Base-by-base conservation (phyloP, 2,329 filamentous ascomycete species). In the Alternaria ventricosa region DNA sequence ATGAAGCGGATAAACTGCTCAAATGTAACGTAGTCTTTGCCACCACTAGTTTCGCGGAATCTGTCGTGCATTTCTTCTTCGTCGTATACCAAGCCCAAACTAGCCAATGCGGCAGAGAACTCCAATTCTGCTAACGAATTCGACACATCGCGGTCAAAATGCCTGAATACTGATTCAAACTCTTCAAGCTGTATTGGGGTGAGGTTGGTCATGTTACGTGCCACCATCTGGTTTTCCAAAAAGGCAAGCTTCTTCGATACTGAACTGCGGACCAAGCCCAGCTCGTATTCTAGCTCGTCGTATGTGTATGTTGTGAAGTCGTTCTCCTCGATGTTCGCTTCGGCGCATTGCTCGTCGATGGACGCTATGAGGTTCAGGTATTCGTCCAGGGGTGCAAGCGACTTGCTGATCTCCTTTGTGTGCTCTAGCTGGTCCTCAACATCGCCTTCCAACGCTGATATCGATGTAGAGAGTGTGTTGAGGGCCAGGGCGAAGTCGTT, bases 271-370 rank as follows among this genome's bases (percentile, higher is more conserved):
- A 98, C 96, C 28, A 99, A 87, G 15, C 93, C 90, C 62, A 98
- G 87, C 82, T 99, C 96, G 82, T 99, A 99, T 64, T 90, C 89
- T 45, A 99, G 87, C 81, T 99, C 96, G 77, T 99, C 96, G 79
- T 98, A 96, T 10, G 95, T 97, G 82, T 98, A 98, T 9, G 95
- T 98, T n/a, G 96, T 99, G 80, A 96, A 98, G 83, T 99, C 96
- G 80, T 99, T 99, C 76, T 99, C 96, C 81, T 99, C 96, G 68
- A 99, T 97, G 79, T 99, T 98, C 66, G 96, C 96, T 83, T 98
- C 95, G 64, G 90, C 88, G 78, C 96, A 99, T 81, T 97, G 93
- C 67, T 89, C 88, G 75, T 97, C 94, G 51, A 98, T 87, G 11
- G 88, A 89, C 13, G 89, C 92, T 76, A 99, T 97, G 67, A 93